Conservation (phyloP, 306 rosid species). For the Cicer yamashitae region DNA sequence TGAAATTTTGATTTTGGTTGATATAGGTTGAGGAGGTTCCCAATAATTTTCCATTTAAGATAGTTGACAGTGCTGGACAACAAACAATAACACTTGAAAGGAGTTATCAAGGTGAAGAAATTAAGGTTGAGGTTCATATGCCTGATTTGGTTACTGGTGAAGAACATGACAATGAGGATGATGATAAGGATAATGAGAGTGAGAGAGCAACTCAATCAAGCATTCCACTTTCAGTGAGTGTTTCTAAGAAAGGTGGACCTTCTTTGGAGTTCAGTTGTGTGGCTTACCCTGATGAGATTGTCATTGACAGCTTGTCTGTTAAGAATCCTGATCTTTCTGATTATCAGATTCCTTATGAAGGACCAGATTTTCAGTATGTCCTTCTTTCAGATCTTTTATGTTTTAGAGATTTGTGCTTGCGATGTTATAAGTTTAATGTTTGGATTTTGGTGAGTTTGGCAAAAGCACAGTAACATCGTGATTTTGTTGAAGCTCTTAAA, state of each 20-base stretch:
- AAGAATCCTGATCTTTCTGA: conserved; percentile 69
- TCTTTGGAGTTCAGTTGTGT: conserved; percentile 69
- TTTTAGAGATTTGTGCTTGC: background rate
- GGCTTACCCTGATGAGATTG: conserved; percentile 81
- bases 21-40: conserved; percentile 75
- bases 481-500: no score
- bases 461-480: no score
- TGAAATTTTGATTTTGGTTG: conserved; percentile 25
- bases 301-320: conserved; percentile 70
- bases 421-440: background rate
- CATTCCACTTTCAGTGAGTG: conserved; percentile 73
- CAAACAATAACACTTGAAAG: conserved; percentile 73
- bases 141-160: conserved; percentile 84
- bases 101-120: conserved; percentile 74
- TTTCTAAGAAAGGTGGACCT: conserved; percentile 72
- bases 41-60: conserved; percentile 71
- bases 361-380: conserved; percentile 89
- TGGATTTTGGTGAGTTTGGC: no score
- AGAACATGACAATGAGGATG: conserved; percentile 35
- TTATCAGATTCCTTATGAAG: conserved; percentile 79
- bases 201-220: conserved; percentile 62
- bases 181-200: conserved; percentile 45
- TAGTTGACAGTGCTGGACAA: conserved; percentile 66
- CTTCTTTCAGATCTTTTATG: background rate
- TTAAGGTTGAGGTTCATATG: conserved; percentile 87